Conservation (phyloP, 1,284 basidiomycete species). For the Volvariella volvacea region DNA sequence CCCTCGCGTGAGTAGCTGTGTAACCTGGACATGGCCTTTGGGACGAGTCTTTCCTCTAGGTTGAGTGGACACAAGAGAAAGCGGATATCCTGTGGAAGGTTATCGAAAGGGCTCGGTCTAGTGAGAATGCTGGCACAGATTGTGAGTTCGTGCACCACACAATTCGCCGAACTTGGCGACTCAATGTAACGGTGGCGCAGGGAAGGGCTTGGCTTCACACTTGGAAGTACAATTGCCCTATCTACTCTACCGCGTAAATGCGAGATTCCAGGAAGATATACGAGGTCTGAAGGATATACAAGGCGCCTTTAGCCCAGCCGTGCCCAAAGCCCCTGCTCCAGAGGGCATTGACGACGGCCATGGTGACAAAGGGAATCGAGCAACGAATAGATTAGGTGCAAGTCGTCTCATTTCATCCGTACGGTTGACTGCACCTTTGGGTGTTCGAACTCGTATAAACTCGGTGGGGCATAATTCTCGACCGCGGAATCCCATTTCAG, state of each 20-base stretch:
- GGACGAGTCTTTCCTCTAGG: conserved; percentile 31
- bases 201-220: conserved; percentile 75
- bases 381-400: conserved; percentile 21
- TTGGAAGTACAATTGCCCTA: conserved; percentile 75
- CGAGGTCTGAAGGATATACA: conserved; percentile 65
- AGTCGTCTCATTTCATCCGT: conserved; percentile 29
- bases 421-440: conserved; percentile 42
- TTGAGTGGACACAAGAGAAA: conserved; percentile 77
- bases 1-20: conserved; percentile 44
- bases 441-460: conserved; percentile 61
- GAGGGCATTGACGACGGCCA: neutral
- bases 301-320: conserved; percentile 43
- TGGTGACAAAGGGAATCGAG: conserved; percentile 5
- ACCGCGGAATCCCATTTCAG: conserved; percentile 51
- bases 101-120: conserved; percentile 65
- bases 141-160: conserved; percentile 44
- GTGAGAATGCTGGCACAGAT: conserved; percentile 62
- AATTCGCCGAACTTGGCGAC: conserved; percentile 1
- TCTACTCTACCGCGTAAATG: conserved; percentile 72
- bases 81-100: conserved; percentile 79
- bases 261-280: conserved; percentile 74
- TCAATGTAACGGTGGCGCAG: conserved; percentile 27
- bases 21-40: neutral
- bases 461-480: conserved; percentile 50
- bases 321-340: conserved; percentile 14